A percentile compares a stretch with the other conserved stretches of the same genome.
Conservation (phyloP, 2,329 filamentous ascomycete genomes). For the Aspergillus novoparasiticus region DNA sequence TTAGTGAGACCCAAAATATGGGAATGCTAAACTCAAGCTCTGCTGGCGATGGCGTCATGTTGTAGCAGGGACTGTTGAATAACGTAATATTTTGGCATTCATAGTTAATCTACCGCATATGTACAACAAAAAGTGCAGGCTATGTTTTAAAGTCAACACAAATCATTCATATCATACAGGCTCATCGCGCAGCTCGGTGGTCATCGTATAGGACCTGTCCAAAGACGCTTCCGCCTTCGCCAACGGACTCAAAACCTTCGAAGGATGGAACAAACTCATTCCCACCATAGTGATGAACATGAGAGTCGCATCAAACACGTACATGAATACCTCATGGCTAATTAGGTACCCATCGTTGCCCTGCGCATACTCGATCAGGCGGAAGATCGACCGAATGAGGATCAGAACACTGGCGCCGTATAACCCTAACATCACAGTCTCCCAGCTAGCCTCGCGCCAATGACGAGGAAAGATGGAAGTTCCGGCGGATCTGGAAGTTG, state of each 20-base stretch:
- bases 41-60: neutral
- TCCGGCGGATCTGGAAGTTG: neutral
- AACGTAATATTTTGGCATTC: neutral
- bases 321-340: constrained; percentile 25
- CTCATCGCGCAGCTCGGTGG: neutral
- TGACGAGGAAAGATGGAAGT: neutral
- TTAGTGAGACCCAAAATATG: too few relatives aligned
- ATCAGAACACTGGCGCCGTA: constrained; percentile 13
- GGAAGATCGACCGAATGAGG: constrained; percentile 25
- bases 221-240: neutral
- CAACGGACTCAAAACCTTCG: constrained; percentile 28
- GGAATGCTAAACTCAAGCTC: too few relatives aligned
- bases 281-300: constrained; percentile 16
- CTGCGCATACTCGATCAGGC: constrained; percentile 24
- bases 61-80: neutral
- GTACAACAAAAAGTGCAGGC: neutral
- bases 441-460: neutral
- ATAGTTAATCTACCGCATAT: neutral
- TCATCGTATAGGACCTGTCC: neutral
- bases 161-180: neutral
- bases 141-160: neutral
- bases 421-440: constrained; percentile 1
- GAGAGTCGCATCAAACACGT: constrained; percentile 23
- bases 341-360: constrained; percentile 26
- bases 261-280: constrained; percentile 7